These are phyloP conservation scores for Mimosa pudica DNA, from an alignment of 306 rosid genomes.

Conservation along the genomic window DNA sequence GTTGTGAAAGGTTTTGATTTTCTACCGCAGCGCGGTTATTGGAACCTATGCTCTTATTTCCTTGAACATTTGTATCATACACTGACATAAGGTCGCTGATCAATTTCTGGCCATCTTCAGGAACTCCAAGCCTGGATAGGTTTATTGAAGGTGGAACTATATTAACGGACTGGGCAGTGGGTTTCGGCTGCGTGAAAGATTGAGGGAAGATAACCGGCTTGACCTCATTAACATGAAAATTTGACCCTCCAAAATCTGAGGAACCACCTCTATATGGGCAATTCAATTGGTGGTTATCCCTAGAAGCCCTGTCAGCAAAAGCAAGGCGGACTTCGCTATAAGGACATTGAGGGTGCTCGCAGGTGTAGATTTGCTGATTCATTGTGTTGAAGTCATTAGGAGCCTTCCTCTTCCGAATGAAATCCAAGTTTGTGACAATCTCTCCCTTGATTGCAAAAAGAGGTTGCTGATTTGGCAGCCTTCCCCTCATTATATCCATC, in stretches of 20 bases:
- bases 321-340: conserved; percentile 53
- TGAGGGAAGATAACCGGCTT: conserved; percentile 60
- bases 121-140: conserved; percentile 56
- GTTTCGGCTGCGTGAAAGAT: conserved; percentile 48
- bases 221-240: conserved; percentile 58
- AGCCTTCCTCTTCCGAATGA: conserved; percentile 57
- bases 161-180: conserved; percentile 44
- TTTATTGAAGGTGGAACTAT: conserved; percentile 46
- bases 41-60: conserved; percentile 39
- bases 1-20: conserved; percentile 42
- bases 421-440: conserved; percentile 47
- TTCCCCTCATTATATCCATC: conserved; percentile 50
- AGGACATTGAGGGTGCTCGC: conserved; percentile 57
- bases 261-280: conserved; percentile 48
- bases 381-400: conserved; percentile 47
- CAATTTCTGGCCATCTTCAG: conserved; percentile 64
- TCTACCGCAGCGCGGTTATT: conserved; percentile 29
- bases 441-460: conserved; percentile 57
- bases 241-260: conserved; percentile 50
- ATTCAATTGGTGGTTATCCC: conserved; percentile 66
- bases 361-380: conserved; percentile 53
- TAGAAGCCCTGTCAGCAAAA: conserved; percentile 50
- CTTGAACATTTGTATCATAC: conserved; percentile 56
- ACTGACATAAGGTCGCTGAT: conserved; percentile 60
- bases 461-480: conserved; percentile 42